Percentiles rank a stretch among this genome's conserved stretches.
Conservation (phyloP, 352 stramenopile species). For the Globisporangium radiosum region DNA sequence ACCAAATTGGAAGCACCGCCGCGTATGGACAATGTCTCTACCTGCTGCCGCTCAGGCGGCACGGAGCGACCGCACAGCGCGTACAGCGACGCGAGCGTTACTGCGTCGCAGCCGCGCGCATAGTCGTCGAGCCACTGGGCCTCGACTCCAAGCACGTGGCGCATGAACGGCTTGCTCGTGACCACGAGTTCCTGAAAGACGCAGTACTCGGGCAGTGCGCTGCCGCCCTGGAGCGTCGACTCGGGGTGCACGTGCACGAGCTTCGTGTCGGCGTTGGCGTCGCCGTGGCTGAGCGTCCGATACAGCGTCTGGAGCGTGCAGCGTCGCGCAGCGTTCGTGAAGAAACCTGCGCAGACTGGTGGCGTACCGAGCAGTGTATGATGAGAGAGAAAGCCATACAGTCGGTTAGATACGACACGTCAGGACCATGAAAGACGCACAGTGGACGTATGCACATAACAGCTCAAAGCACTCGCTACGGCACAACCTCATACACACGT, state of each 20-base stretch:
- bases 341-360: conserved; percentile 56
- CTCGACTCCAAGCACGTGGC: conserved; percentile 40
- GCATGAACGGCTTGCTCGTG: conserved; percentile 70
- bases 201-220: conserved; percentile 38
- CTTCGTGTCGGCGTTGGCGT: conserved; percentile 18
- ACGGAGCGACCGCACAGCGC: conserved; percentile 36
- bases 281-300: conserved; percentile 19
- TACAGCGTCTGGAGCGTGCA: conserved; percentile 67
- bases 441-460: not conserved
- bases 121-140: conserved; percentile 46
- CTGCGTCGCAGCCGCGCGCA: conserved; percentile 19
- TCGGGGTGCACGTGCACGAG: conserved; percentile 68
- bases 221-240: conserved; percentile 38
- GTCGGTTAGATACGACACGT: too few species aligned
- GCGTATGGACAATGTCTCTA: too few species aligned
- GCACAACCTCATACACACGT: not conserved
- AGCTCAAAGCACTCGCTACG: not conserved
- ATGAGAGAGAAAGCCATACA: too few species aligned
- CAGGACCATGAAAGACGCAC: too few species aligned
- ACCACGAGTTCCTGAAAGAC: conserved; percentile 71
- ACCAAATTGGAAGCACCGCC: too few species aligned
- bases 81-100: conserved; percentile 32
- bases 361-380: too few species aligned
- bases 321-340: conserved; percentile 48
- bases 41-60: not conserved